Conservation (phyloP, 176 grass and related monocot species). For the Poa pratensis region DNA sequence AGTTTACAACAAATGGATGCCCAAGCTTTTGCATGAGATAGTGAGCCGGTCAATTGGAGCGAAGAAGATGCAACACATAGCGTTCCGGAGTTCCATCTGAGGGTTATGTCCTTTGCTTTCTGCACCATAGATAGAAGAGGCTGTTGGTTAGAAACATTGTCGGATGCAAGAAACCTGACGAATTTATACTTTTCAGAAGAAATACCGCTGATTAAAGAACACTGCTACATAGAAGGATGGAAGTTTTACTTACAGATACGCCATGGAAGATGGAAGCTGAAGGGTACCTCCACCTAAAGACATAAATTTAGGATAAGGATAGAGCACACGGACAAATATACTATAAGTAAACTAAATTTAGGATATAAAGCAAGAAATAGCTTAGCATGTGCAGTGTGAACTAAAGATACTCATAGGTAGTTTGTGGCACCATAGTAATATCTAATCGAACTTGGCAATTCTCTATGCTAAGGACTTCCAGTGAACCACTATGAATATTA, state of each 20-base stretch:
- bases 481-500: not conserved
- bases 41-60: not conserved
- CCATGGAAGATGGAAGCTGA: not conserved
- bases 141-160: not conserved
- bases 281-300: not conserved
- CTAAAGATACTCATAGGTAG: not conserved
- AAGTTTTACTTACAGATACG: not conserved
- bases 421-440: not conserved
- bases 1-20: not conserved
- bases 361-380: not conserved
- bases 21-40: not conserved
- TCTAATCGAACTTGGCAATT: not conserved
- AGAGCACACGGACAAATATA: not conserved
- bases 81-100: not conserved
- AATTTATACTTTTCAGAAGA: not conserved
- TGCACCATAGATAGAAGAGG: not conserved
- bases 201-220: not conserved
- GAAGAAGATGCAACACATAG: not conserved
- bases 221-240: not conserved
- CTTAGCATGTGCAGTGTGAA: not conserved
- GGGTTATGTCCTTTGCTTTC: not conserved
- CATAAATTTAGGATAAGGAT: not conserved
- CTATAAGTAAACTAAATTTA: not conserved
- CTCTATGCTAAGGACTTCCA: not conserved
- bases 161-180: not conserved